Conservation (phyloP, 2,329 filamentous ascomycete species). For the Biscogniauxia marginata region DNA sequence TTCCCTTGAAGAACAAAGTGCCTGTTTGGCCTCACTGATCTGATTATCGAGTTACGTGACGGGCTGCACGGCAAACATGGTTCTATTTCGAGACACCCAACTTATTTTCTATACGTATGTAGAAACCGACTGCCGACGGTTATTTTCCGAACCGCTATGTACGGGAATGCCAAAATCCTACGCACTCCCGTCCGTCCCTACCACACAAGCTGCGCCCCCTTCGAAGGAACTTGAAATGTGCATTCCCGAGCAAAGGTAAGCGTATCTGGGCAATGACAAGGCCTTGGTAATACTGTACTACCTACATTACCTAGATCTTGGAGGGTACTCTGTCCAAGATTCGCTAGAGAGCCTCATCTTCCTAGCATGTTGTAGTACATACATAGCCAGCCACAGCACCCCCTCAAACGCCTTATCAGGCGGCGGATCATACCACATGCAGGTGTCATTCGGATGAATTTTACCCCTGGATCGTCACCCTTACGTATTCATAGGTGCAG, state of each 20-base stretch:
- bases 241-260: background rate
- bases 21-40: background rate
- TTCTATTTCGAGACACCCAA: background rate
- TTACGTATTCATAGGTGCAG: background rate
- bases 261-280: background rate
- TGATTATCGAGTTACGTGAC: too few species aligned
- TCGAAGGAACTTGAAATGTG: background rate
- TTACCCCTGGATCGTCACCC: background rate
- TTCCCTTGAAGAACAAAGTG: background rate
- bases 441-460: background rate
- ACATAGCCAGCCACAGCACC: background rate
- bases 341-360: background rate
- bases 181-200: too few species aligned
- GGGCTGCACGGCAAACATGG: background rate
- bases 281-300: background rate
- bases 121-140: too few species aligned
- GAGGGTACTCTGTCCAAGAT: background rate
- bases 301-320: too few species aligned
- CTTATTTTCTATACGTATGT: too few species aligned
- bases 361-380: too few species aligned
- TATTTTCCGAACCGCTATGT: too few species aligned
- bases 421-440: background rate
- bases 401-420: background rate
- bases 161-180: background rate
- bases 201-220: background rate